phyloP scores from a whole-genome alignment of 371 early-diverging fungal genomes.

The Zopfochytrium polystomum region DNA sequence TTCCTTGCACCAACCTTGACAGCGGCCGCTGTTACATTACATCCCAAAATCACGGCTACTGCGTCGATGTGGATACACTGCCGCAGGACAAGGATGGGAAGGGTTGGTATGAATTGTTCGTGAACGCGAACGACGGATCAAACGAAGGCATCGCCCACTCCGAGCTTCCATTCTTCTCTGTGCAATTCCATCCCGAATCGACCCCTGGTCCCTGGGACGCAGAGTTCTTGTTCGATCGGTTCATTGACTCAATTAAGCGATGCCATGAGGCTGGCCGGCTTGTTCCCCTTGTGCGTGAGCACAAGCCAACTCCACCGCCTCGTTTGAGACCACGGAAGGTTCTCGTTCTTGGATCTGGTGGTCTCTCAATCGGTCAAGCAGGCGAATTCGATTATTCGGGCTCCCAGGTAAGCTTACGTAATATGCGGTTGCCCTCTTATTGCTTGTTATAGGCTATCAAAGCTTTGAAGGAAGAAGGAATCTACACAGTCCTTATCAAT shows the following conservation, averaged over 20 bases:
- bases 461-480: slow-evolving; percentile 91
- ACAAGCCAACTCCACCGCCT: slow-evolving; percentile 19
- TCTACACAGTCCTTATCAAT: slow-evolving; percentile 90
- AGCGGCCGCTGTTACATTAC: slow-evolving; percentile 96
- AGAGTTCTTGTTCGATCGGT: slow-evolving; percentile 91
- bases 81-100: no score
- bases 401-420: slow-evolving; percentile 52
- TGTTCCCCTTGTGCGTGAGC: slow-evolving; percentile 57
- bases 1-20: slow-evolving; percentile 92
- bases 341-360: slow-evolving; percentile 93
- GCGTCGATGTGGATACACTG: slow-evolving; percentile 81
- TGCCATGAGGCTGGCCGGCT: slow-evolving; percentile 70
- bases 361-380: slow-evolving; percentile 95
- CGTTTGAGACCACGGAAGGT: slow-evolving; percentile 64
- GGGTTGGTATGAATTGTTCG: slow-evolving; percentile 86
- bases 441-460: slow-evolving; percentile 76
- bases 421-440: slow-evolving; percentile 5
- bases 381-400: slow-evolving; percentile 98
- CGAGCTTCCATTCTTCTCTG: slow-evolving; percentile 86
- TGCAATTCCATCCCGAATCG: slow-evolving; percentile 98
- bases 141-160: slow-evolving; percentile 96
- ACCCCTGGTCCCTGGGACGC: slow-evolving; percentile 97
- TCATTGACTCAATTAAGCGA: slow-evolving; percentile 71
- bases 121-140: slow-evolving; percentile 95
- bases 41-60: slow-evolving; percentile 94